Base-by-base conservation (phyloP, 306 rosid genomes). In the Ormosia semicastrata region DNA sequence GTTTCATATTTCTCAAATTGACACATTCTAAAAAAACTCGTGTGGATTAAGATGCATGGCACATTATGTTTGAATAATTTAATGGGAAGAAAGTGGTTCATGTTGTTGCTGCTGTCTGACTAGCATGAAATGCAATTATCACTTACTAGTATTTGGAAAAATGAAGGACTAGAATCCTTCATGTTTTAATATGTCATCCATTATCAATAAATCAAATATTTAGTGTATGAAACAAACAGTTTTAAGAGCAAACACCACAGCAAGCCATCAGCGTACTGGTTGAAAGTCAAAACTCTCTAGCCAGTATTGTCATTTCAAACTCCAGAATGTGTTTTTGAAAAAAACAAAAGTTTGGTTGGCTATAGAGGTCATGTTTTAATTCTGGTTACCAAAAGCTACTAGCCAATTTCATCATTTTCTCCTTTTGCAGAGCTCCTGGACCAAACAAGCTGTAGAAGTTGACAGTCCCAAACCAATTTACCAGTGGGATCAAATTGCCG, bases 361-460 rank as follows among this genome's bases (percentile, higher is more conserved):
- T 3, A 8, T 24, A 69, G 49, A 63, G 57, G 54, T 32, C 60
- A 11, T 34, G 46, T 33, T 10, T 75, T 76, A 50, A 15, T 72
- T 72, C 52, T 34, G 30, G 60, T 77, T 49, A 75, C 64, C 44
- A 66, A 33, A 71, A 77, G 66, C 62, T 84, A 12, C 71, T 50
- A 36, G 79, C 56, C 66, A 71, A 41, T 40, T 41, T 79, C 32
- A 37, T 80, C 30, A 7, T 73, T 67, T 82, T 78, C 68, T 86
- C 75, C 63, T 84, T 85, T 59, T 89, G 79, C 88, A 94, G 98
- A 88, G 97, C 86, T 92, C 98, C 64, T 94, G 98, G 98, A 92
- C 97, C 40, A 92, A 91, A 81, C 92, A 83, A 78, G 93, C 92
- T 66, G 87, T 89, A 63, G 98, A 92, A 83, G 94, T 91, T 76